Evolutionary conservation across 2,329 filamentous ascomycete species (phyloP), one percentile per base, ranked within the genome.

Genomic region (Hysterium pulicare): DNA sequence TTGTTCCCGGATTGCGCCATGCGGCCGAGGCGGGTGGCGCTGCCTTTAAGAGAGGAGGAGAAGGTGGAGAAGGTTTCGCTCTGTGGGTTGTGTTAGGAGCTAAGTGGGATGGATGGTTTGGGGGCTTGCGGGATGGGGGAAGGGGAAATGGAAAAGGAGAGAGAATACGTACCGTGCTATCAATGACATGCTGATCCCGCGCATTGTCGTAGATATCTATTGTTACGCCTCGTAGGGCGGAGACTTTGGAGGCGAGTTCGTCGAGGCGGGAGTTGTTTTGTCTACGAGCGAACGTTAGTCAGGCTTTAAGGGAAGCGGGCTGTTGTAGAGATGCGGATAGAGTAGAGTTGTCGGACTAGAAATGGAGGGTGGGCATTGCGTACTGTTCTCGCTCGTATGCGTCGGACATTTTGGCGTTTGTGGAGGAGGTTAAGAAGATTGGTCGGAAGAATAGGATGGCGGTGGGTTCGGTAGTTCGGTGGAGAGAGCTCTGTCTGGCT

Each of bases 131-230:
- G 26, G 34, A 20, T 32, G 38, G 24, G 33, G 20, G 28, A 20
- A 31, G 53, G 15, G 34, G 21, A 11, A 22, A 20, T 17, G 35
- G 36, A 17, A 16, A 26, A 34, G 21, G 4, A 21, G 44, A 32
- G 41, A 37, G 38, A 11, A 20, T 22, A 22, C 81, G 45, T 77
- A 94, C 88, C 30, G 87, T 91, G 60, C 82, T 83, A 69, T 98
- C 89, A 54, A 98, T 87, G 50, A 95, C 81, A 53, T 86, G 82
- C 58, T 97, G 91, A 57, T 87, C 82, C 45, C 89, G 82, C 38
- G 93, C 93, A 66, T 93, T 90, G 71, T 97, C 90, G 77, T 97
- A 96, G 61, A 98, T 98, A 73, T 98, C 90, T 52, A 97, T 82
- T 32, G 93, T 98, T 38, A 98, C 89, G 68, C 87, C 87, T 61